Evolutionary conservation across 2,329 filamentous ascomycete genomes (phyloP), one percentile per base, ranked within the genome.

Genomic region (Helicocarpus griseus): DNA sequence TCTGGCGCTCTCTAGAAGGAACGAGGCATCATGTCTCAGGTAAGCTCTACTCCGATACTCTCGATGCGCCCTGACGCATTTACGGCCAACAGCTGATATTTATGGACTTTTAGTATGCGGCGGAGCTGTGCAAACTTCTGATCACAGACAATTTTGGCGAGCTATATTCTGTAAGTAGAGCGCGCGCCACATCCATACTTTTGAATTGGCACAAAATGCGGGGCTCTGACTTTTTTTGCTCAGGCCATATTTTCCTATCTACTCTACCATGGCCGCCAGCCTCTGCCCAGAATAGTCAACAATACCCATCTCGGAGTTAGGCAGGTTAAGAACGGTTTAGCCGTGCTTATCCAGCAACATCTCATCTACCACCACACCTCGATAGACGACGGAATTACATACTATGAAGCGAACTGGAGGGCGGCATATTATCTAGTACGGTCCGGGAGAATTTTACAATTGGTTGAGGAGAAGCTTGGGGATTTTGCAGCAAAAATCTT

Each of bases 141-240:
- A 85, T 97, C 57, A 83, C 89, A 65, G 89, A 96, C 67, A 78
- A 87, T 54, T 91, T 93, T 69, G 93, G 93, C 65, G 87, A 95
- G 73, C 82, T 97, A 53, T 89, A 89, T 56, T 88, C 89, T 66
- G 91, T 96, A 86, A 63, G 85, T 52, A n/a, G n/a, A n/a, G n/a
- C n/a, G n/a, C n/a, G n/a, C n/a, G n/a, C n/a, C n/a, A n/a, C n/a
- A n/a, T n/a, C n/a, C n/a, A n/a, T 44, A 44, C 35, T 44, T 43
- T 51, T 29, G 29, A 5, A 17, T 6, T 44, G 6, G n/a, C 21
- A 41, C 17, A 39, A 21, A 44, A 50, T 31, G 24, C 38, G 39
- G 21, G 51, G 22, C 39, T 51, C 51, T 52, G 41, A 47, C 31
- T 17, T 44, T 44, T 17, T 17, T 8, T 8, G 21, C n/a, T 52